Evolutionary conservation across 192 early-diverging fungal genomes (phyloP), one percentile per base, ranked within the genome.

Genomic region (Cetraspora pellucida): DNA sequence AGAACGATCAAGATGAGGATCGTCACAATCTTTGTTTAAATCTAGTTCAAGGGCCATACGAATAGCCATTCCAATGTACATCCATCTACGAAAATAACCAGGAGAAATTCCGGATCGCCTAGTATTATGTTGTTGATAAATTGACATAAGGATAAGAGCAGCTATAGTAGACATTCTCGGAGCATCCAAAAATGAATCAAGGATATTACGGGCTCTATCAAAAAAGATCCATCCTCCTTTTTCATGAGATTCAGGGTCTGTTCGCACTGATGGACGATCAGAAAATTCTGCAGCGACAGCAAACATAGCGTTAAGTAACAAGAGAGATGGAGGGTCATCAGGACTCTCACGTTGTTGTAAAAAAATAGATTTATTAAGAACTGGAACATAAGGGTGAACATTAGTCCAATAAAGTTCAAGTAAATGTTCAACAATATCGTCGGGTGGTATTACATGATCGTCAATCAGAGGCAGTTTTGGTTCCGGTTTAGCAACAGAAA

Each of bases 321-420:
- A 31, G 14, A 27, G 46, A 28, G 74, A 64, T 14, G 49, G 28
- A 7, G 60, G 74, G 37, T 76, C 64, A 37, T 14, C 23, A 28
- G 57, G 10, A 66, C 54, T 50, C 23, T 76, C 19, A 21, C 66
- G 3, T 31, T 65, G 61, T 31, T 76, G 46, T n/a, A 65, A 47
- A 21, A 74, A 59, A n/a, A 61, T 3, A 17, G 5, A 21, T 49
- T 75, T 75, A 43, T 76, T 47, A 10, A 76, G 30, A 16, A 76
- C 37, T 13, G 74, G 74, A n/a, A 76, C 61, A 66, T 76, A 55
- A 54, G 49, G 63, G 66, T 76, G 74, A 43, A 76, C 74, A 37
- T 76, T 30, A 2, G 3, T n/a, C 74, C 59, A 76, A 57, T 66
- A 76, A 49, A 49, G 44, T 54, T 31, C 47, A 21, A 76, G 66